Evolutionary conservation across 176 grass and related monocot genomes (phyloP).

Genomic region (Carex myosuroides): DNA sequence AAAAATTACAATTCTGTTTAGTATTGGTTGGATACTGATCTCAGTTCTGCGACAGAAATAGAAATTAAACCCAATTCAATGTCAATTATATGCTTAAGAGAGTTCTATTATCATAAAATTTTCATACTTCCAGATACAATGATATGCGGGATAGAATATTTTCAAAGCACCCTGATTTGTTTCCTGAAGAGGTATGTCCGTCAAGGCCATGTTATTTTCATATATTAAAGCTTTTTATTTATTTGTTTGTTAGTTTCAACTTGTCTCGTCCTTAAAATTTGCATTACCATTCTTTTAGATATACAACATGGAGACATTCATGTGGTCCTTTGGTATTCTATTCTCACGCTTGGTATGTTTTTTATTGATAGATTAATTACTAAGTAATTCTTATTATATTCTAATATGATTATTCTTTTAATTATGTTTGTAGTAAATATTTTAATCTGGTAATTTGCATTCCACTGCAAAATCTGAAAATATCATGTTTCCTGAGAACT

Average conservation of each 20-base stretch:
- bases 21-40: constrained; percentile 2
- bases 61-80: background rate
- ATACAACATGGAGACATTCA: constrained; percentile 83
- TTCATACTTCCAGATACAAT: constrained; percentile 58
- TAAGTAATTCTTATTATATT: background rate
- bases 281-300: constrained; percentile 40
- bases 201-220: background rate
- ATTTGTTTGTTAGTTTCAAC: constrained; percentile 8
- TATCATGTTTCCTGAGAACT: background rate
- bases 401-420: background rate
- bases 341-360: constrained; percentile 86
- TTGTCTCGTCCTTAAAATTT: background rate
- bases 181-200: constrained; percentile 71
- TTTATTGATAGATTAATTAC: background rate
- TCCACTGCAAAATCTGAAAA: background rate
- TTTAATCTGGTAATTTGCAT: background rate
- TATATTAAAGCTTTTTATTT: background rate
- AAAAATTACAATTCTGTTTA: background rate
- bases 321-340: constrained; percentile 97
- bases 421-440: background rate
- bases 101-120: background rate
- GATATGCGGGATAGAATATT: constrained; percentile 82
- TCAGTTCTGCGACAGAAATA: constrained; percentile 3
- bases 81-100: constrained; percentile 14
- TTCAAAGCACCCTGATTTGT: constrained; percentile 83